Conservation (phyloP, 306 rosid species). For the Cercis canadensis region DNA sequence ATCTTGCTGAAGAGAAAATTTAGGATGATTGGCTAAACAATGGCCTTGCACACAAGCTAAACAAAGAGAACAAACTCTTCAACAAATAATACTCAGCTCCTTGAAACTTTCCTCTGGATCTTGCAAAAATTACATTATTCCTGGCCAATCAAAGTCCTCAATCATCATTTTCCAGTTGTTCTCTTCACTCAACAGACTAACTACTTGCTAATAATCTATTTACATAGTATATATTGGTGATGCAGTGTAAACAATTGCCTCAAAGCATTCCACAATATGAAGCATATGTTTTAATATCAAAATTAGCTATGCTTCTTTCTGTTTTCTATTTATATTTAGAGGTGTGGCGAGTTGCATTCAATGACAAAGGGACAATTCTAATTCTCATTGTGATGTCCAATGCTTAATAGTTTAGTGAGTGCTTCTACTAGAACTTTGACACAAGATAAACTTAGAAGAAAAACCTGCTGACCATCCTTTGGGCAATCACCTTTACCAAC, state of each 20-base stretch:
- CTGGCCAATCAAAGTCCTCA: too few relatives aligned
- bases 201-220: neutral
- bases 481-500: conserved; percentile 98
- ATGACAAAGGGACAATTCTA: conserved; percentile 15
- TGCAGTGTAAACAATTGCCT: conserved; percentile 10
- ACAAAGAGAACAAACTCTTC: too few relatives aligned
- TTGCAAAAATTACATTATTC: too few relatives aligned
- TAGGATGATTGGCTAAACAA: too few relatives aligned
- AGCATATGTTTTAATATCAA: conserved; percentile 10
- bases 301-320: conserved; percentile 6
- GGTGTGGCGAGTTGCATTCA: conserved; percentile 3
- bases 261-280: neutral
- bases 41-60: too few relatives aligned
- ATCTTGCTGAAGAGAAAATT: too few relatives aligned
- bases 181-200: neutral
- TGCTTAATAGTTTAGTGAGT: conserved; percentile 11
- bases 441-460: conserved; percentile 37
- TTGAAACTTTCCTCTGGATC: too few relatives aligned
- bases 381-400: conserved; percentile 14
- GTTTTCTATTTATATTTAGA: conserved; percentile 14
- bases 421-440: neutral
- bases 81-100: too few relatives aligned
- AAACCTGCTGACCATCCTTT: conserved; percentile 98
- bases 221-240: neutral
- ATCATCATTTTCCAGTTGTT: conserved; percentile 16